Evolutionary conservation across 257 asterid species (phyloP), one percentile per base, ranked within the genome.

Genomic region (Penstemon newberryi): DNA sequence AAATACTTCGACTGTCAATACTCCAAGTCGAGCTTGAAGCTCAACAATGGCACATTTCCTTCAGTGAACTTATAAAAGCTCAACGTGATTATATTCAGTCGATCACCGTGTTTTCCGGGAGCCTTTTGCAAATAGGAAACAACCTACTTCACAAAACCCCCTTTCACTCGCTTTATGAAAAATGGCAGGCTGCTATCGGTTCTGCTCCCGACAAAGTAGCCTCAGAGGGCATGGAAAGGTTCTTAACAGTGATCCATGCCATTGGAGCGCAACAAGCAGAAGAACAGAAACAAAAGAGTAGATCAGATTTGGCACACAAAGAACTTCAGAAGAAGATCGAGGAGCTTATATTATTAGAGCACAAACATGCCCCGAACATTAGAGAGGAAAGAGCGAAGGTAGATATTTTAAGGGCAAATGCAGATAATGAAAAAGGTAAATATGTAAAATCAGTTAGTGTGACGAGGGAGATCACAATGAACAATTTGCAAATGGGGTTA

Each of bases 11-110:
- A 40, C 97, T 91, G 60, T 87, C 96, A 19, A 83, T 96, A 8
- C 95, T 94, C n/a, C 96, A 91, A 46, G 96, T 94, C 3, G 96
- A 91, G 86, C 96, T 94, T 19, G 91, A 89, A 84, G 97, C 89
- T 12, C 97, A 94, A 62, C 96, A 94, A 38, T 94, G 99, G 99
- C 96, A 91, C 79, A 61, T 82, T 65, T 85, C 97, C 8, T 89
- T 94, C 84, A 84, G 89, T 65, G 91, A 83, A 86, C 89, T 94
- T 13, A 84, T 94, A 56, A 87, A 89, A 72, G 83, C 94, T 52
- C 99, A 94, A 67, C 84, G 87, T 0, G 97, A 91, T 13, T 94
- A 94, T 58, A 79, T 87, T 65, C 96, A 83, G 77, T 91, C 97
- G 3, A 75, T 94, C 56, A 79, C 96, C 0, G 95, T 97, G 50